Evolutionary conservation across 2,329 filamentous ascomycete genomes (phyloP).

Genomic region (Calycina herbarum): DNA sequence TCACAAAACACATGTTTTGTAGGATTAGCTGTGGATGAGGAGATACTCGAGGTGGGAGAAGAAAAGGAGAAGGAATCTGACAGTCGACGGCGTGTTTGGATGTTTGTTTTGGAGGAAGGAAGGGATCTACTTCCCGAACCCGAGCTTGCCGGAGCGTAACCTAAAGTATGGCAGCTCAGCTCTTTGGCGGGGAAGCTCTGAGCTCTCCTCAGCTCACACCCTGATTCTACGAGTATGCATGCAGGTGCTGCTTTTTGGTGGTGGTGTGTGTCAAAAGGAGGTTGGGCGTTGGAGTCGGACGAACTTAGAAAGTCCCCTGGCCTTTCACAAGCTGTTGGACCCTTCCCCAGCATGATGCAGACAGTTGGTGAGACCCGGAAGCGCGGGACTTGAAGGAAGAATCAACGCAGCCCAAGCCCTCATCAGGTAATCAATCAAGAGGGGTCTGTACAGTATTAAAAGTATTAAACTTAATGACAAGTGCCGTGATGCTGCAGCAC

Average conservation of each 20-base stretch:
- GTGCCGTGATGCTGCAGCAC: neutral
- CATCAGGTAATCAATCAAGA: neutral
- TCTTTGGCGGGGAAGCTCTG: slow-evolving; percentile 1
- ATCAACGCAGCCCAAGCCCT: neutral
- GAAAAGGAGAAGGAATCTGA: too few relatives aligned
- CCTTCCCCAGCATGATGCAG: neutral
- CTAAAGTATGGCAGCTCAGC: neutral
- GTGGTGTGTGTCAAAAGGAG: neutral
- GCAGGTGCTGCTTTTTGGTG: neutral
- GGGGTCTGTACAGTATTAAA: too few relatives aligned
- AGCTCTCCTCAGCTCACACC: neutral
- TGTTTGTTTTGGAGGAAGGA: neutral
- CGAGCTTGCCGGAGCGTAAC: neutral
- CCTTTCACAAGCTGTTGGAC: neutral
- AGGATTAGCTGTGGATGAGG: too few relatives aligned
- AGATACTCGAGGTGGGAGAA: too few relatives aligned
- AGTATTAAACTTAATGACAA: neutral
- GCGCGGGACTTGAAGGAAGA: neutral
- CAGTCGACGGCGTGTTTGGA: neutral
- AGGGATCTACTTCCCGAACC: neutral
- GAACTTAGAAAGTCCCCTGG: neutral
- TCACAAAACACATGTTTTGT: too few relatives aligned
- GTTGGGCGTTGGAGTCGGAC: neutral
- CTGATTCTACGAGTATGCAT: neutral
- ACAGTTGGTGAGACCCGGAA: neutral